phyloP scores from a whole-genome alignment of 2,329 filamentous ascomycete species.

The Neonectria coccinea region DNA sequence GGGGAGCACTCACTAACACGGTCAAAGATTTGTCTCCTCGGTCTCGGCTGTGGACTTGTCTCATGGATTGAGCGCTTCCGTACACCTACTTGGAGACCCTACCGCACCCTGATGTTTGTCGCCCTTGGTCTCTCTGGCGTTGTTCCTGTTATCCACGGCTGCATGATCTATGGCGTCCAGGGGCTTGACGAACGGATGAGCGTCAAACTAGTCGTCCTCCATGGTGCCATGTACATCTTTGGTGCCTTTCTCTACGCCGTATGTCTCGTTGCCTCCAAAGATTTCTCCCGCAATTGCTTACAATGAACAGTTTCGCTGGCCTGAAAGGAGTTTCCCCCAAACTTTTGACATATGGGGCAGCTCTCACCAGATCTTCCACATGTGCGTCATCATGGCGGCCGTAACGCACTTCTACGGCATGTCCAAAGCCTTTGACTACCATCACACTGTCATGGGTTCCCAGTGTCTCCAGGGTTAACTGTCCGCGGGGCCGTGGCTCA shows the following conservation, averaged over 20 bases:
- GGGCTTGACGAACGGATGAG: slow-evolving; percentile 80
- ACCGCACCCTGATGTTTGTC: slow-evolving; percentile 90
- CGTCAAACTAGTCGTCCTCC: slow-evolving; percentile 81
- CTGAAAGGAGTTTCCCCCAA: slow-evolving; percentile 83
- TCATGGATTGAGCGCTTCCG: slow-evolving; percentile 87
- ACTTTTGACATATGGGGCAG: slow-evolving; percentile 90
- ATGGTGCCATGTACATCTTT: slow-evolving; percentile 86
- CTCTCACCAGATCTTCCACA: slow-evolving; percentile 96
- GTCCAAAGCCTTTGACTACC: slow-evolving; percentile 85
- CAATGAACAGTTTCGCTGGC: slow-evolving; percentile 74
- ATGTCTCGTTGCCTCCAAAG: slow-evolving; percentile 49
- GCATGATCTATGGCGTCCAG: slow-evolving; percentile 73
- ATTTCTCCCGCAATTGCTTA: slow-evolving; percentile 1
- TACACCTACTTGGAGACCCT: slow-evolving; percentile 84
- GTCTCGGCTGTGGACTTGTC: slow-evolving; percentile 78
- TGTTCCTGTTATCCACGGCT: slow-evolving; percentile 83
- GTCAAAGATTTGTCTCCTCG: slow-evolving; percentile 79
- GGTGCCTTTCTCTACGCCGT: slow-evolving; percentile 90
- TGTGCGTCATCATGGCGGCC: slow-evolving; percentile 87
- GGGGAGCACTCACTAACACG: slow-evolving; percentile 32
- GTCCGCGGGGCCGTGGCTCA: background rate
- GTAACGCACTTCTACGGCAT: slow-evolving; percentile 84
- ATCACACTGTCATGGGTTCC: slow-evolving; percentile 72
- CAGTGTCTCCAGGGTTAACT: slow-evolving; percentile 55
- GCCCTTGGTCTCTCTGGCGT: slow-evolving; percentile 86